Conservation (phyloP, 345 rosid species). For the Eucalyptus polyanthemos region DNA sequence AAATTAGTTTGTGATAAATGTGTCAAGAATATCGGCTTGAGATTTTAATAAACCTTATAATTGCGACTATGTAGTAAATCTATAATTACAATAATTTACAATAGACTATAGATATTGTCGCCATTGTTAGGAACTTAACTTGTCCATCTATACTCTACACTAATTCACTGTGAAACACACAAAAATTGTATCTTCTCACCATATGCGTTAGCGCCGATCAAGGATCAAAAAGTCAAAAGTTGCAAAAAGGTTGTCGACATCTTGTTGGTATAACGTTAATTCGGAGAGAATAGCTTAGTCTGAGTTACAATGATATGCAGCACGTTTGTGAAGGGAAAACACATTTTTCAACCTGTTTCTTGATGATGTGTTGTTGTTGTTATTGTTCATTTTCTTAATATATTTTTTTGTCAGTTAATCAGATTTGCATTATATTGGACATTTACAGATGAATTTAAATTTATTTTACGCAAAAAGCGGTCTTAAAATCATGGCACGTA, state of each 20-base stretch:
- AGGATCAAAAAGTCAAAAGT: neutral
- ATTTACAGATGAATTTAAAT: too few relatives aligned
- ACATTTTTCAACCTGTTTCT: neutral
- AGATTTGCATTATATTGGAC: neutral
- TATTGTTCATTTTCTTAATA: too few relatives aligned
- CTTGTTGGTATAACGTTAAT: neutral
- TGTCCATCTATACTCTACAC: neutral
- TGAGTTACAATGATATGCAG: neutral
- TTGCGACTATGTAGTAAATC: neutral
- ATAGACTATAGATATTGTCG: neutral
- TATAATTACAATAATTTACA: neutral
- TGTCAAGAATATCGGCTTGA: accelerated
- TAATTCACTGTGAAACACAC: neutral
- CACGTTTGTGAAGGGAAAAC: neutral
- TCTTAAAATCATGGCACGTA: neutral
- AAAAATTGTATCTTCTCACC: neutral
- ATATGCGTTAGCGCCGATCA: neutral
- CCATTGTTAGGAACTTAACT: neutral
- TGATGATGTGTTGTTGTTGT: neutral
- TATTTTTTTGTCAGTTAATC: too few relatives aligned
- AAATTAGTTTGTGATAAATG: neutral
- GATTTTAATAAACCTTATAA: neutral
- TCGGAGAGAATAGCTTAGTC: neutral
- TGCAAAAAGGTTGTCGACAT: neutral
- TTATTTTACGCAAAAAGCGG: too few relatives aligned